phyloP scores from a whole-genome alignment of 2,329 filamentous ascomycete species.

The Pseudogymnoascus sp. region DNA sequence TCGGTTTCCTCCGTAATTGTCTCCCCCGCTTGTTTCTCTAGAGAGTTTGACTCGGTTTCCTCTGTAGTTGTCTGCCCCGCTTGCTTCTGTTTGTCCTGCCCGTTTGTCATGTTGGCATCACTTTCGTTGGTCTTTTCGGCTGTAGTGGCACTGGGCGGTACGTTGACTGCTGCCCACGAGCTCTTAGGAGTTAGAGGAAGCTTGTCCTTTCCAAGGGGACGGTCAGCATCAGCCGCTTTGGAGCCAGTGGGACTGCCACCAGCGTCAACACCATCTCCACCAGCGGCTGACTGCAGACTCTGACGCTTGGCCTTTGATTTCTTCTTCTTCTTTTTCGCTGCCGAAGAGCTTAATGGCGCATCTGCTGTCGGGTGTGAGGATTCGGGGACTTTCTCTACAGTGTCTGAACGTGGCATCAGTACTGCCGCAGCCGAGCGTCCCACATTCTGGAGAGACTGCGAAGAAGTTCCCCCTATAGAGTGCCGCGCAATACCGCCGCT shows the following conservation, averaged over 20 bases:
- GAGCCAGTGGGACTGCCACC: background rate
- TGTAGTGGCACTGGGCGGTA: background rate
- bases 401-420: background rate
- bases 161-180: background rate
- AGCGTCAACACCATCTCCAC: background rate
- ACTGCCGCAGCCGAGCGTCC: background rate
- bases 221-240: background rate
- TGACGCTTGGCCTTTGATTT: background rate
- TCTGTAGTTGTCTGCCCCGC: background rate
- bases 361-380: background rate
- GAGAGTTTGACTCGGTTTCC: background rate
- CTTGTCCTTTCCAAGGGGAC: background rate
- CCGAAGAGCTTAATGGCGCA: background rate
- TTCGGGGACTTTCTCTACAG: background rate
- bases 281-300: conserved; percentile 13
- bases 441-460: background rate
- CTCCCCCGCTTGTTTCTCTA: background rate
- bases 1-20: background rate
- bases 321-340: conserved; percentile 9
- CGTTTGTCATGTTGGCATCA: background rate
- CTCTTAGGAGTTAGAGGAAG: background rate
- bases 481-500: background rate
- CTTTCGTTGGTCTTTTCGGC: background rate
- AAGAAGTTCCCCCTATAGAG: background rate
- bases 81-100: background rate